Evolutionary conservation across 2,329 filamentous ascomycete genomes (phyloP).

Genomic region (Rachicladosporium sp.): DNA sequence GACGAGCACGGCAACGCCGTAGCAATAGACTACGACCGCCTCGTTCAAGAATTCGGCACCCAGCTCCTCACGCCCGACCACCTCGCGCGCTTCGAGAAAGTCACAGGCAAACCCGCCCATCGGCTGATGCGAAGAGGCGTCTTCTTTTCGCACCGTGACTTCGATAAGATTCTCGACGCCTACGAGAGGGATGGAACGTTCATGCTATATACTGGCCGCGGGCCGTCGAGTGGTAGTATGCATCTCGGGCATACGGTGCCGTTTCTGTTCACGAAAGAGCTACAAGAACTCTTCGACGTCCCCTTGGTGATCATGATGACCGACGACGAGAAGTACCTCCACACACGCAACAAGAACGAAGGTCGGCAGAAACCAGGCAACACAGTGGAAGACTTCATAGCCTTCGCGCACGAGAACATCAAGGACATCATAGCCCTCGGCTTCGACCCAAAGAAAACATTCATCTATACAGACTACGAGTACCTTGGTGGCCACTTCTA

Average conservation of each 20-base stretch:
- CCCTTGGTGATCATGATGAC: slow-evolving; percentile 93
- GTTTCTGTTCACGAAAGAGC: slow-evolving; percentile 80
- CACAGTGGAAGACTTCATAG: slow-evolving; percentile 58
- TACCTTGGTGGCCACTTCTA: slow-evolving; percentile 55
- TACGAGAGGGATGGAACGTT: slow-evolving; percentile 89
- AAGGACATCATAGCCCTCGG: slow-evolving; percentile 71
- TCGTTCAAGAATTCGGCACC: slow-evolving; percentile 27
- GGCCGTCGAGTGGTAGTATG: slow-evolving; percentile 80
- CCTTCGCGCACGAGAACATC: slow-evolving; percentile 53
- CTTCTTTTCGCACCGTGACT: slow-evolving; percentile 86
- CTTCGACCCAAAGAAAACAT: slow-evolving; percentile 81
- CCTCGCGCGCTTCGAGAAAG: slow-evolving; percentile 74
- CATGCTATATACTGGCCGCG: slow-evolving; percentile 87
- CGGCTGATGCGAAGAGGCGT: slow-evolving; percentile 78
- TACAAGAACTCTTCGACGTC: slow-evolving; percentile 91
- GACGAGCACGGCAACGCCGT: slow-evolving; percentile 62
- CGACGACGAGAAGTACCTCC: slow-evolving; percentile 52
- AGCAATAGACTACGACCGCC: slow-evolving; percentile 60
- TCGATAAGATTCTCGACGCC: slow-evolving; percentile 72
- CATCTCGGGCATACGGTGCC: slow-evolving; percentile 82
- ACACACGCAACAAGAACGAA: slow-evolving; percentile 47
- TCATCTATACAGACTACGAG: slow-evolving; percentile 74
- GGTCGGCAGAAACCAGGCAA: slow-evolving; percentile 32
- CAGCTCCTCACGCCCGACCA: slow-evolving; percentile 56
- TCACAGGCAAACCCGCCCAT: slow-evolving; percentile 84